Conservation (phyloP, 148 eudicot species). For the Cornus controversa region DNA sequence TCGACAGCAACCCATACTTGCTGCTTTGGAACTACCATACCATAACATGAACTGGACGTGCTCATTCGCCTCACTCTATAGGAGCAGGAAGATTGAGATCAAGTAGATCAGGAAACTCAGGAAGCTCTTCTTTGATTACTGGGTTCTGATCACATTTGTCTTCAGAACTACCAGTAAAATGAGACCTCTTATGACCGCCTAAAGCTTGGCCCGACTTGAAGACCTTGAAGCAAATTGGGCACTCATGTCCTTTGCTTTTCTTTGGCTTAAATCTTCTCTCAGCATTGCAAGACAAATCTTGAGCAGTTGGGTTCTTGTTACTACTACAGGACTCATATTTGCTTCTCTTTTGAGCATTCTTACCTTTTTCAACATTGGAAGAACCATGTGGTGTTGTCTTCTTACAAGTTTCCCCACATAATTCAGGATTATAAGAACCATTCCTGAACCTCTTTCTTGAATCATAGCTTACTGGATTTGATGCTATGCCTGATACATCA, state of each 20-base stretch:
- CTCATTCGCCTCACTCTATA: conserved; percentile 41
- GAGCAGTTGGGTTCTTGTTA: conserved; percentile 15
- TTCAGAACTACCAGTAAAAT: conserved; percentile 46
- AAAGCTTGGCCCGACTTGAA: conserved; percentile 93
- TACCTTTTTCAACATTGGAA: conserved; percentile 4
- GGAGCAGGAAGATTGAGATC: conserved; percentile 91
- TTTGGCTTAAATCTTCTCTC: conserved; percentile 37
- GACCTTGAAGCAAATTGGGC: conserved; percentile 73
- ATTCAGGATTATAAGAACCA: conserved; percentile 14
- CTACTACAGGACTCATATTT: conserved; percentile 27
- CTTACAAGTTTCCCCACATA: not conserved
- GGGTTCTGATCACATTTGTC: conserved; percentile 18
- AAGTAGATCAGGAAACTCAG: conserved; percentile 34
- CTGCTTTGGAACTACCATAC: conserved; percentile 34
- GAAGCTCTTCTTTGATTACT: conserved; percentile 12
- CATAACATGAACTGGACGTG: conserved; percentile 30
- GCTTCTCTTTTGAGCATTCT: conserved; percentile 27
- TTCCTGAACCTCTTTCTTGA: conserved; percentile 35
- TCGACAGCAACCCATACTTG: not conserved
- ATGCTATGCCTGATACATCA: no score
- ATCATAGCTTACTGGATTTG: conserved; percentile 4
- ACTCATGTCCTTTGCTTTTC: conserved; percentile 66
- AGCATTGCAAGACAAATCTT: conserved; percentile 15
- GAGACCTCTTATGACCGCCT: conserved; percentile 97
- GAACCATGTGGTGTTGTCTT: no score